These are phyloP conservation scores for Cenchrus fungigraminus DNA, from an alignment of 176 grass and related monocot species.

Conservation along the genomic window DNA sequence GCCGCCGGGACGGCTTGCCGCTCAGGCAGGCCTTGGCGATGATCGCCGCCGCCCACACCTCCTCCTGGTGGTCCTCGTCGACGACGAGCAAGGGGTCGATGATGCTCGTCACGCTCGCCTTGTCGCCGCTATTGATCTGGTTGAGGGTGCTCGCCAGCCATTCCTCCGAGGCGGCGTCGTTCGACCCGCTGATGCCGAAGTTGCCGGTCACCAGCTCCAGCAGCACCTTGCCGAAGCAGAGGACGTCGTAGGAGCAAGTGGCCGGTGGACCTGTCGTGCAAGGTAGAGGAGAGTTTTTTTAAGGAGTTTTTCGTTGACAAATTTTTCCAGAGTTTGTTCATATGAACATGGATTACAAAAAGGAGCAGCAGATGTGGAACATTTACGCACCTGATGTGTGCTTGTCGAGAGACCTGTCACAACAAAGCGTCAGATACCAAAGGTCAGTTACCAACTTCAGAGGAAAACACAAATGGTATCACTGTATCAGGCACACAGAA, in stretches of 20 bases:
- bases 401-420: slow-evolving; percentile 73
- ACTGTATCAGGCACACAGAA: neutral
- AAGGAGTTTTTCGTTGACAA: neutral
- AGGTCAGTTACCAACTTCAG: slow-evolving; percentile 38
- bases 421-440: slow-evolving; percentile 39
- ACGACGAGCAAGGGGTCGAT: slow-evolving; percentile 69
- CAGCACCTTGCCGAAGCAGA: slow-evolving; percentile 93
- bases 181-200: slow-evolving; percentile 62
- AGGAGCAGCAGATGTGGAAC: slow-evolving; percentile 17
- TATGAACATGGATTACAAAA: neutral
- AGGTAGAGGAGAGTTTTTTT: neutral
- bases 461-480: slow-evolving; percentile 2
- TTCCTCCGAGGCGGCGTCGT: slow-evolving; percentile 51
- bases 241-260: slow-evolving; percentile 74
- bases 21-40: slow-evolving; percentile 84
- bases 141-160: slow-evolving; percentile 59
- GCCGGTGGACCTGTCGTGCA: slow-evolving; percentile 60
- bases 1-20: slow-evolving; percentile 65
- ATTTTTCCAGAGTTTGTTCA: neutral
- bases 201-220: slow-evolving; percentile 88
- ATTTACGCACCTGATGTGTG: slow-evolving; percentile 53
- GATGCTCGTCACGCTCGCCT: slow-evolving; percentile 50
- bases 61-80: slow-evolving; percentile 92
- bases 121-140: slow-evolving; percentile 59
- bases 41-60: slow-evolving; percentile 87